Evolutionary conservation across 2,329 filamentous ascomycete genomes (phyloP).

Genomic region (Huntiella omanensis): DNA sequence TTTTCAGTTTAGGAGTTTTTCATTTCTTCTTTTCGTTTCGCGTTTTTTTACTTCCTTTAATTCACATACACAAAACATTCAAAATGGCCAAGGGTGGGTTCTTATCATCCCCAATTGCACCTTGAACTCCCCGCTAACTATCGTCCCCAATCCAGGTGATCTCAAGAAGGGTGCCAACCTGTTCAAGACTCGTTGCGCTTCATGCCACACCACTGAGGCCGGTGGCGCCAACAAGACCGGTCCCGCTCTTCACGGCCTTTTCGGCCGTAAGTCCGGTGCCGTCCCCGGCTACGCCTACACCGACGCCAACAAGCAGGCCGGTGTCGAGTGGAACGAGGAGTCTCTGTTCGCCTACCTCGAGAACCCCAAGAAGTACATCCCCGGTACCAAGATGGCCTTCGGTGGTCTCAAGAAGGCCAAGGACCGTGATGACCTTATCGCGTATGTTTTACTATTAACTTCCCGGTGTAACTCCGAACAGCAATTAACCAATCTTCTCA

Average conservation of each 20-base stretch:
- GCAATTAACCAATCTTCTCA: not conserved
- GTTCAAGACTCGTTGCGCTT: slow-evolving; percentile 97
- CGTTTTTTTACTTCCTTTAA: slow-evolving; percentile 4
- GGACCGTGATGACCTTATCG: slow-evolving; percentile 98
- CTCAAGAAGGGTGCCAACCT: slow-evolving; percentile 91
- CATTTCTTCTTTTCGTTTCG: not conserved
- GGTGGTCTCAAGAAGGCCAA: slow-evolving; percentile 99
- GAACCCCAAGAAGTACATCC: slow-evolving; percentile 99
- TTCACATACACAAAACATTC: not conserved
- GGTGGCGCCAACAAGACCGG: slow-evolving; percentile 95
- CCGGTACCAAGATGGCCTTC: slow-evolving; percentile 99
- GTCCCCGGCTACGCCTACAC: slow-evolving; percentile 93
- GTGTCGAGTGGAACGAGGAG: slow-evolving; percentile 68
- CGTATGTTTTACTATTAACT: slow-evolving; percentile 38
- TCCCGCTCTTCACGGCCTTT: slow-evolving; percentile 90
- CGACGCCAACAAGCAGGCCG: slow-evolving; percentile 98
- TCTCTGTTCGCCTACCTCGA: slow-evolving; percentile 95
- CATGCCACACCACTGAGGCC: slow-evolving; percentile 92
- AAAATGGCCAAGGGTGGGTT: slow-evolving; percentile 10
- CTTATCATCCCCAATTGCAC: not conserved
- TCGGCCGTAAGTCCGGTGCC: slow-evolving; percentile 84
- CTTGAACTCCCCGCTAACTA: not conserved
- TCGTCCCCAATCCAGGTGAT: slow-evolving; percentile 44
- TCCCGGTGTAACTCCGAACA: too few relatives aligned
- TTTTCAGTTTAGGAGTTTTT: slow-evolving; percentile 1